Evolutionary conservation across 805 yeast genomes (phyloP).

Genomic region (Yarrowia hollandica): DNA sequence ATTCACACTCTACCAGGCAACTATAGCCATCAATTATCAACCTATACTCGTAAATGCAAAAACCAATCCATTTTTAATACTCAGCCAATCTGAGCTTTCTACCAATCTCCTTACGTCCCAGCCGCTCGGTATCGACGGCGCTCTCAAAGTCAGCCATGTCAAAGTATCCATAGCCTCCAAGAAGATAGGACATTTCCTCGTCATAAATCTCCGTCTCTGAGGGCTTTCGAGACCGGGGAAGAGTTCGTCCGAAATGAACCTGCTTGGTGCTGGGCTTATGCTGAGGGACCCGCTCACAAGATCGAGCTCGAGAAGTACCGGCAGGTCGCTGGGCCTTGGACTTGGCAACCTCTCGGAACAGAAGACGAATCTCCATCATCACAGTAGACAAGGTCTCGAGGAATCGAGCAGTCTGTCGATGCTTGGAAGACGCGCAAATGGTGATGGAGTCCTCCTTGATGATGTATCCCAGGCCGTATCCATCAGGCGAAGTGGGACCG

Average conservation of each 20-base stretch:
- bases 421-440: slow-evolving; percentile 81
- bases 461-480: slow-evolving; percentile 91
- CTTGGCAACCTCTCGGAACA: slow-evolving; percentile 40
- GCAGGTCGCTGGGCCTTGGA: slow-evolving; percentile 29
- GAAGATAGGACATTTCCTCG: slow-evolving; percentile 43
- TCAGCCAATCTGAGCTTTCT: slow-evolving; percentile 64
- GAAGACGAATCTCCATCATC: slow-evolving; percentile 56
- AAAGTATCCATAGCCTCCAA: slow-evolving; percentile 88
- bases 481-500: slow-evolving; percentile 87
- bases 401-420: slow-evolving; percentile 81
- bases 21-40: too few species aligned
- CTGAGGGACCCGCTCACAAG: slow-evolving; percentile 32
- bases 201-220: slow-evolving; percentile 32
- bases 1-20: too few species aligned
- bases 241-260: slow-evolving; percentile 27
- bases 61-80: slow-evolving; percentile 43
- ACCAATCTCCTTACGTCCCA: slow-evolving; percentile 58
- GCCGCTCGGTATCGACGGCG: slow-evolving; percentile 46
- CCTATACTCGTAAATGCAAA: slow-evolving; percentile 18
- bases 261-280: neutral
- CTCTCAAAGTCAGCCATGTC: slow-evolving; percentile 69
- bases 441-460: slow-evolving; percentile 77
- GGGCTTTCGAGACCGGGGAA: slow-evolving; percentile 11
- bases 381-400: slow-evolving; percentile 65
- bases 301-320: slow-evolving; percentile 33